These are phyloP conservation scores for Austroboletus novae-zelandiae DNA, from an alignment of 1,284 basidiomycete genomes.

Conservation along the genomic window DNA sequence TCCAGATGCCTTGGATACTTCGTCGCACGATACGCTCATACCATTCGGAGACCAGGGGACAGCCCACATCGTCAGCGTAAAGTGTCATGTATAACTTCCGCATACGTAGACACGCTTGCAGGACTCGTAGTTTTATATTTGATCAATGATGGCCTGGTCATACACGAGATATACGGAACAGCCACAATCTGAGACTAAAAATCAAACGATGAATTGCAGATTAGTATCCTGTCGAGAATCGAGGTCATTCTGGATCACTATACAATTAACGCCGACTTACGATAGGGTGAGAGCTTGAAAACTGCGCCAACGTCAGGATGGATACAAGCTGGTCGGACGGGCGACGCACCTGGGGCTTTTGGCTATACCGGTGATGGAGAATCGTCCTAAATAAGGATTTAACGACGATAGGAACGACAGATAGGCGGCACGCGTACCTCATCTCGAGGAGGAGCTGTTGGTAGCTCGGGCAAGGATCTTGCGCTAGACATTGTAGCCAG, in stretches of 20 bases:
- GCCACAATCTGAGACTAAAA: neutral
- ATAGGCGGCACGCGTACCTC: slow-evolving; percentile 39
- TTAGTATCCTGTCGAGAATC: slow-evolving; percentile 24
- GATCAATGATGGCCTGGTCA: neutral
- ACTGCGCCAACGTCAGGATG: slow-evolving; percentile 34
- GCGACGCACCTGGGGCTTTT: slow-evolving; percentile 73
- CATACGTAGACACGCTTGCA: no score
- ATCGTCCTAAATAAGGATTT: slow-evolving; percentile 42
- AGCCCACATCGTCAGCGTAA: slow-evolving; percentile 35
- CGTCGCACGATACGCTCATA: slow-evolving; percentile 11
- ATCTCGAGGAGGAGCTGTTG: slow-evolving; percentile 74
- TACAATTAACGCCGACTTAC: slow-evolving; percentile 38
- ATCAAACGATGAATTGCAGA: slow-evolving; percentile 30
- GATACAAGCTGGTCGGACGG: slow-evolving; percentile 2
- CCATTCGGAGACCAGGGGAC: slow-evolving; percentile 32
- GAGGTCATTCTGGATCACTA: neutral
- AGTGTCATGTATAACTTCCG: slow-evolving; percentile 23
- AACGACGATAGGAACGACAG: neutral
- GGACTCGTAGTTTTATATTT: neutral
- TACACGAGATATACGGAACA: neutral
- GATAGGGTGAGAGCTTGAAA: slow-evolving; percentile 78
- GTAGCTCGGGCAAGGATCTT: slow-evolving; percentile 76
- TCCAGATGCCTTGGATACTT: neutral
- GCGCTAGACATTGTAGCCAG: slow-evolving; percentile 34
- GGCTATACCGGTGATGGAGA: slow-evolving; percentile 68